Base-by-base conservation (phyloP, 2,329 filamentous ascomycete genomes). In the Capronia epimyces region DNA sequence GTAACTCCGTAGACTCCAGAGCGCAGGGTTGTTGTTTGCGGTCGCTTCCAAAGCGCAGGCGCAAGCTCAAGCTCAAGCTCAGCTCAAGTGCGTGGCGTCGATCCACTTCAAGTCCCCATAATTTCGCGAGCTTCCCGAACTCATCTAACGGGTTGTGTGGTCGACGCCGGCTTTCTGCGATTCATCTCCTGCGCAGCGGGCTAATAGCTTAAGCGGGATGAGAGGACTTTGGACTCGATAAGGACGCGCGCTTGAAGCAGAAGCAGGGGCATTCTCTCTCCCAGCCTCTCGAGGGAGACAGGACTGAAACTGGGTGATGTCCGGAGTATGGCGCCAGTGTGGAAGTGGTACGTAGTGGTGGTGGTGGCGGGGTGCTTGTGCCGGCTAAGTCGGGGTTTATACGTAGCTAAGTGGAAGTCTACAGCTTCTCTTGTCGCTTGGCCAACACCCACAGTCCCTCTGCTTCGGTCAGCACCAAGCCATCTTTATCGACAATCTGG, bases 381-480 rank as follows among this genome's bases (percentile, higher is more conserved):
- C 31, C 10, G 31, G 10, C 5, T 34, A 29, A 8, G 27, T 29
- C 27, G 27, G 27, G 24, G 24, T 27, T 27, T 34, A 13, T 34
- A 34, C n/a, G 22, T 57, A n/a, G n/a, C n/a, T n/a, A n/a, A n/a
- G n/a, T n/a, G n/a, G n/a, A n/a, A n/a, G n/a, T n/a, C n/a, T 50
- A 61, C 44, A 61, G 41, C 36, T 60, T 60, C 39, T 49, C 53
- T 31, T 52, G 25, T 41, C 46, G 48, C 32, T 50, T 56, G 21
- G 56, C 46, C 47, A 58, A 8, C 24, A 63, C 57, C 59, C 59
- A 62, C 25, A 60, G 24, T 1, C 59, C 60, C 24, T 61, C 52
- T 15, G 52, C 60, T 47, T 63, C 60, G 7, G 58, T 56, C 48
- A 58, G 41, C 15, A 62, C 55, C 5, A 45, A 53, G 20, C 60